These are phyloP conservation scores for Neurospora africana DNA, from an alignment of 495 filamentous ascomycete genomes.

Conservation along the genomic window DNA sequence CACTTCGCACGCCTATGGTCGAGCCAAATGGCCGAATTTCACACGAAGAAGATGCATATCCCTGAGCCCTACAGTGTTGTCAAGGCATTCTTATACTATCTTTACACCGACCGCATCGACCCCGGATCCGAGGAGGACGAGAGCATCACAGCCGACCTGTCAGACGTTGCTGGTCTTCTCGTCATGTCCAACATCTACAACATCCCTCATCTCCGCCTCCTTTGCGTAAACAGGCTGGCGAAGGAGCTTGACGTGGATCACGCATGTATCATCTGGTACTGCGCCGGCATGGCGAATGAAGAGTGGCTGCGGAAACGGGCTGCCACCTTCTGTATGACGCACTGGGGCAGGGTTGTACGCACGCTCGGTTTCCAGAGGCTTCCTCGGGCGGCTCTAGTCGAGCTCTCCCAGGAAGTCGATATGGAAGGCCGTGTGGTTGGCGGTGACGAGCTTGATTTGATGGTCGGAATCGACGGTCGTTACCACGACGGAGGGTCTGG, in stretches of 20 bases:
- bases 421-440: slow-evolving; percentile 78
- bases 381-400: slow-evolving; percentile 64
- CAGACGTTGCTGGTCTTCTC: slow-evolving; percentile 86
- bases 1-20: slow-evolving; percentile 87
- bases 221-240: slow-evolving; percentile 79
- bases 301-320: slow-evolving; percentile 86
- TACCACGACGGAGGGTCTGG: slow-evolving; percentile 45
- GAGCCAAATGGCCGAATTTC: slow-evolving; percentile 92
- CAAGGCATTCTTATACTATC: slow-evolving; percentile 86
- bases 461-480: slow-evolving; percentile 52
- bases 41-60: slow-evolving; percentile 93
- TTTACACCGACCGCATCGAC: slow-evolving; percentile 90
- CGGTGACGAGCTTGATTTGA: slow-evolving; percentile 68
- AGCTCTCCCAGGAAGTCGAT: slow-evolving; percentile 88
- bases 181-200: slow-evolving; percentile 98
- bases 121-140: slow-evolving; percentile 37
- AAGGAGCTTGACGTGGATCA: slow-evolving; percentile 88
- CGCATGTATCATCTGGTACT: slow-evolving; percentile 92
- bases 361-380: slow-evolving; percentile 77
- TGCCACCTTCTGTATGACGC: slow-evolving; percentile 73
- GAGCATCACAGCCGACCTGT: slow-evolving; percentile 51
- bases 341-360: slow-evolving; percentile 92
- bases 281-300: slow-evolving; percentile 77
- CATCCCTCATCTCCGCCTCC: slow-evolving; percentile 79
- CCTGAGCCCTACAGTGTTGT: slow-evolving; percentile 93